Evolutionary conservation across 2,329 filamentous ascomycete genomes (phyloP), one percentile per base, ranked within the genome.

Genomic region (Trichoderma oligosporum): DNA sequence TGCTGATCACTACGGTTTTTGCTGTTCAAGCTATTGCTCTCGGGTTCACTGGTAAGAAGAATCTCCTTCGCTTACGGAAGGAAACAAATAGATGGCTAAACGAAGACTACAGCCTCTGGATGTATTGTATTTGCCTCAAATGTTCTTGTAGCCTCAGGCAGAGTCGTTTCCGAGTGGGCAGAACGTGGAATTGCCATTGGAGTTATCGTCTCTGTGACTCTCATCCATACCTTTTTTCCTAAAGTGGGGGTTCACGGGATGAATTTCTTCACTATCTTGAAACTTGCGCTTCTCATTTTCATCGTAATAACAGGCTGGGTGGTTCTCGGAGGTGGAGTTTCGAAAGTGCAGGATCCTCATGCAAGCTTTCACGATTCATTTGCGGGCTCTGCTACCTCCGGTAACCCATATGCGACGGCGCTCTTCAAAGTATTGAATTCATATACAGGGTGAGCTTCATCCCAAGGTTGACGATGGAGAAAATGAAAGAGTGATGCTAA

Each of bases 261-360:
- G 60, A 62, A 62, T 31, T 62, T 62, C 11, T 61, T 62, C 16
- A 59, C 60, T n/a, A 16, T 62, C 14, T 41, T 62, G 51, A 62
- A 62, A 16, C 25, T 62, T 3, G 53, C 41, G 2, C 52, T 62
- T 9, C 56, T 62, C 2, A 9, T 62, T 4, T 62, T 62, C 3
- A 61, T 62, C 22, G 60, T 62, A 4, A 29, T 62, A 3, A 62
- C 60, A 6, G 60, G 60, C 20, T 62, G 60, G 60, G 60, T 62
- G 7, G 60, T 62, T 2, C 59, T 62, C 7, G 60, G 60, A 1
- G 60, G 60, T 16, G 60, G 60, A 14, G 59, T 61, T 8, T 53
- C 60, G 9, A 36, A 22, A 14, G 52, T 62, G 4, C 27, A 9
- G 7, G 59, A 62, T 29, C 60, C 60, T 39, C 60, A 62, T 24